Percentiles rank a stretch among this genome's conserved stretches.
Evolutionary conservation across 768 basidiomycete genomes (phyloP).

Genomic region (Rhodocollybia butyracea): DNA sequence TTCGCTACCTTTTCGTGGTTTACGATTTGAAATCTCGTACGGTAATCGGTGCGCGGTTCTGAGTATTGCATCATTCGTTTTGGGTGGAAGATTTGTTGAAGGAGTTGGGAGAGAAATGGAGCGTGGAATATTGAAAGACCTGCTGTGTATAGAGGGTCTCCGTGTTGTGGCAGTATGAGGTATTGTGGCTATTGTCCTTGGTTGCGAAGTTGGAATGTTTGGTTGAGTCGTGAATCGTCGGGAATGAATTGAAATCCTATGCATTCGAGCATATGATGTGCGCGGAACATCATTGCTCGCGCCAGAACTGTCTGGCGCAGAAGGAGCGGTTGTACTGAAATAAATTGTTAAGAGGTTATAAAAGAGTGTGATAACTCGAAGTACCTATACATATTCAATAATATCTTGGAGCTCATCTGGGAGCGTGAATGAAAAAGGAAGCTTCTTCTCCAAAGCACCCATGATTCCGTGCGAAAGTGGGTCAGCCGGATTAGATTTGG

Average conservation of each 20-base stretch:
- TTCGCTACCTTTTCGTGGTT: background rate
- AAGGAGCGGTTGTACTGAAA: background rate
- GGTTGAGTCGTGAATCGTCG: background rate
- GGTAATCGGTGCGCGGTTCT: background rate
- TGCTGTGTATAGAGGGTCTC: no score
- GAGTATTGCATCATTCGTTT: no score
- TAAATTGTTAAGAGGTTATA: background rate
- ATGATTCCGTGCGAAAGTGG: no score
- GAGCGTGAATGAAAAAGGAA: background rate
- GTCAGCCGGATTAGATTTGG: background rate
- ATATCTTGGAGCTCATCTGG: background rate
- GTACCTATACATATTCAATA: background rate
- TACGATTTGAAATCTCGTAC: background rate
- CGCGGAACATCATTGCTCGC: background rate
- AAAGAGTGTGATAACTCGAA: background rate
- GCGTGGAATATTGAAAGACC: no score
- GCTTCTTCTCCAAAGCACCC: background rate
- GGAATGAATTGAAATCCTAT: background rate
- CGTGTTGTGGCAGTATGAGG: no score
- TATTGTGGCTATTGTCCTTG: no score
- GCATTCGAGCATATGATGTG: background rate
- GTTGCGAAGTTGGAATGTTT: background rate
- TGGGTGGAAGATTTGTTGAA: no score
- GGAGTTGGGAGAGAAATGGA: no score
- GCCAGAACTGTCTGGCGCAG: background rate